Conservation (phyloP, 495 filamentous ascomycete genomes). For the Aspergillus coremiiformis region DNA sequence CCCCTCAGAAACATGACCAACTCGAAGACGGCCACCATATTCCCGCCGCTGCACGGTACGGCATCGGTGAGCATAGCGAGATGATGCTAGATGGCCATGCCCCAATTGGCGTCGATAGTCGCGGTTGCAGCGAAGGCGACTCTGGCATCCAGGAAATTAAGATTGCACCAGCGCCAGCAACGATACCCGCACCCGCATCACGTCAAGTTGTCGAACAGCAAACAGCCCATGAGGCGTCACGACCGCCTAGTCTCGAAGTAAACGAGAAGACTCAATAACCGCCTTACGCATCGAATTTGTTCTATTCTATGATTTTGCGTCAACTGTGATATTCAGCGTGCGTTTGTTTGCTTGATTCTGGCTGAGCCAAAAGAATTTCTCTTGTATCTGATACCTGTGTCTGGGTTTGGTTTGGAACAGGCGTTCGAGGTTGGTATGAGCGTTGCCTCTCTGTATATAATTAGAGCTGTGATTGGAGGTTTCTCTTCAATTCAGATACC, state of each 20-base stretch:
- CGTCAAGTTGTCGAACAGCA: conserved; percentile 30
- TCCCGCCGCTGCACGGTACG: conserved; percentile 65
- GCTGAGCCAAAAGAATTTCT: conserved; percentile 14
- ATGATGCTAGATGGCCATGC: conserved; percentile 59
- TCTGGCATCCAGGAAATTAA: conserved; percentile 36
- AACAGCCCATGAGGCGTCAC: conserved; percentile 8
- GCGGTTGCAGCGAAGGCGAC: conserved; percentile 28
- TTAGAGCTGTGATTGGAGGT: neutral
- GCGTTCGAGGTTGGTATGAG: conserved; percentile 18
- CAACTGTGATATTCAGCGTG: conserved; percentile 20
- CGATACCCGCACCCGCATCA: conserved; percentile 26
- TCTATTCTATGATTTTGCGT: conserved; percentile 7
- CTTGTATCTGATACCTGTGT: conserved; percentile 7
- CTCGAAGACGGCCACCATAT: conserved; percentile 54
- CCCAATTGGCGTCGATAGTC: conserved; percentile 43
- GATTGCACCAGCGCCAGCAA: conserved; percentile 5
- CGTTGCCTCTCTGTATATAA: conserved; percentile 4
- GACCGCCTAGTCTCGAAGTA: conserved; percentile 10
- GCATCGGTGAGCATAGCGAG: conserved; percentile 69
- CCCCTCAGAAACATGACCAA: conserved; percentile 68
- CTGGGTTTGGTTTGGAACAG: conserved; percentile 8
- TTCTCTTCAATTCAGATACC: conserved; percentile 5
- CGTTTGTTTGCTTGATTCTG: conserved; percentile 6
- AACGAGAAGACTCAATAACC: conserved; percentile 20
- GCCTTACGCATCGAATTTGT: neutral